These are phyloP conservation scores for Metarhizium humberi DNA, from an alignment of 2,329 filamentous ascomycete species.

Conservation along the genomic window DNA sequence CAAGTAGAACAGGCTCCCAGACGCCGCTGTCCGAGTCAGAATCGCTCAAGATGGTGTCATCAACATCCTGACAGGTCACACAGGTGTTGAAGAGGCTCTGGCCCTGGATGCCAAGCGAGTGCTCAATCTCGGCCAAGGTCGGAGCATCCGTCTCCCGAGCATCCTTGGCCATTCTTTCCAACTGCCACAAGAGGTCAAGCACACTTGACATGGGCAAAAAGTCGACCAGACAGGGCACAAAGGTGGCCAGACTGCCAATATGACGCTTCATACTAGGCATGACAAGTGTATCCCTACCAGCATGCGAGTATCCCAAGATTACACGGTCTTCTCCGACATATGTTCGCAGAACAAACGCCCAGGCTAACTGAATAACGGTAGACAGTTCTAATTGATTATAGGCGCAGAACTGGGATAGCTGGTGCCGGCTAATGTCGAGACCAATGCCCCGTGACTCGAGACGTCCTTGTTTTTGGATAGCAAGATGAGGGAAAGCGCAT, in stretches of 20 bases:
- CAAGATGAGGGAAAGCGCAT: conserved; percentile 37
- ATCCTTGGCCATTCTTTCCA: conserved; percentile 18
- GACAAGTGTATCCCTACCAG: conserved; percentile 33
- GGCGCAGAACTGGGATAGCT: conserved; percentile 33
- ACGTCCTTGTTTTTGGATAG: conserved; percentile 11
- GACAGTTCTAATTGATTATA: conserved; percentile 32
- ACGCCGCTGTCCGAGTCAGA: conserved; percentile 5
- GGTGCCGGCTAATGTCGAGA: conserved; percentile 28
- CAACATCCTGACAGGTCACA: conserved; percentile 35
- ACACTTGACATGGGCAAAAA: conserved; percentile 23
- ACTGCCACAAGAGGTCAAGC: conserved; percentile 19
- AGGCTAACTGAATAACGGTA: conserved; percentile 47
- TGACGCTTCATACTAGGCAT: conserved; percentile 30
- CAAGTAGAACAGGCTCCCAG: conserved; percentile 8
- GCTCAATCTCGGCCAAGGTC: conserved; percentile 35
- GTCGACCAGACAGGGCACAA: conserved; percentile 24
- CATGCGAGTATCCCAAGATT: conserved; percentile 43
- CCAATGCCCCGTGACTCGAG: conserved; percentile 29
- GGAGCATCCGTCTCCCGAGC: conserved; percentile 31
- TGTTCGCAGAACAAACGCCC: conserved; percentile 46
- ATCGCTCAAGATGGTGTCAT: conserved; percentile 11
- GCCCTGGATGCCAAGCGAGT: conserved; percentile 33
- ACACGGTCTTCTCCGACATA: conserved; percentile 44
- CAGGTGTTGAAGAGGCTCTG: conserved; percentile 41
- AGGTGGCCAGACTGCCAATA: conserved; percentile 37